Conservation (phyloP, 495 filamentous ascomycete genomes). For the Penicillium fimorum region DNA sequence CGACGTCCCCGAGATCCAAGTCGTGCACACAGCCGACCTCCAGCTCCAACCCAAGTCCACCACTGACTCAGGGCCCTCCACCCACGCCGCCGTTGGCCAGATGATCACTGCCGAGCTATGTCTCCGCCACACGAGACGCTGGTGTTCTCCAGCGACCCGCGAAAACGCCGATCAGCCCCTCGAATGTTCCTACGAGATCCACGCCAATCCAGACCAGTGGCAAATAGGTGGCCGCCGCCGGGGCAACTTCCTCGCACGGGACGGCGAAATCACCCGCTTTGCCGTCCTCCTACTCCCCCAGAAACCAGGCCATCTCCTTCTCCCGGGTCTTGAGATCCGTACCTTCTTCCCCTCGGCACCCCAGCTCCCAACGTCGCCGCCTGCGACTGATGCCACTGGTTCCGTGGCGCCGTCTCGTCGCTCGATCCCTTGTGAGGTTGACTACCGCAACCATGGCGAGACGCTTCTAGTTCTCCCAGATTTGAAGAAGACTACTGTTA, state of each 20-base stretch:
- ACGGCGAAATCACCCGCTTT: constrained; percentile 49
- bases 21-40: constrained; percentile 82
- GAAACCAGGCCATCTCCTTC: constrained; percentile 67
- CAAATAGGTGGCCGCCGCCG: constrained; percentile 77
- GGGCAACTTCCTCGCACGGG: constrained; percentile 66
- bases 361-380: constrained; percentile 18
- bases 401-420: constrained; percentile 26
- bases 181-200: constrained; percentile 82
- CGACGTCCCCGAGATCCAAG: constrained; percentile 79
- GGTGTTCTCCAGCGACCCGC: constrained; percentile 56
- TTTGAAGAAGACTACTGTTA: constrained; percentile 72
- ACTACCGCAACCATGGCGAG: constrained; percentile 74
- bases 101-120: constrained; percentile 66
- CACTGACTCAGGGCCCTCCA: constrained; percentile 23
- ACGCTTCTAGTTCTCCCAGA: constrained; percentile 74
- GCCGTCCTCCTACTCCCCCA: constrained; percentile 75
- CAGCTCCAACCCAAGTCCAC: constrained; percentile 43
- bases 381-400: constrained; percentile 16
- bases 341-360: constrained; percentile 42
- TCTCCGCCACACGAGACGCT: constrained; percentile 74
- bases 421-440: constrained; percentile 67
- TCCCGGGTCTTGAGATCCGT: constrained; percentile 78
- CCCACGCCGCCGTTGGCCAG: constrained; percentile 61
- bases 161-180: constrained; percentile 50
- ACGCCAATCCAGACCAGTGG: constrained; percentile 74